Evolutionary conservation across 305 asterid species (phyloP).

Genomic region (Rubia tinctorum): DNA sequence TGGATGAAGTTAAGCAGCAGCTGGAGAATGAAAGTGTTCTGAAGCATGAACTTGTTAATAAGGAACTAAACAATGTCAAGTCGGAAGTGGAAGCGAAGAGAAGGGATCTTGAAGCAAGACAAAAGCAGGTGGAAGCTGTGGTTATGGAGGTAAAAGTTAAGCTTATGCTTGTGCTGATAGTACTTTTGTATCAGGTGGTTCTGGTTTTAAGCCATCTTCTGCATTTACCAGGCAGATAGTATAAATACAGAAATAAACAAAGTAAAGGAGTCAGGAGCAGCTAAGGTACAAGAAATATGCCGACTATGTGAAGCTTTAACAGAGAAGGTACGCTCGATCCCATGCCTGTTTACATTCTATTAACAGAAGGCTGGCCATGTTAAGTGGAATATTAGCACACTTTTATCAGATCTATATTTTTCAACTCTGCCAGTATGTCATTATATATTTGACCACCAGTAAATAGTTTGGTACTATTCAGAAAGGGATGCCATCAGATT

Average conservation of each 20-base stretch:
- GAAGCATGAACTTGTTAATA: conserved; percentile 40
- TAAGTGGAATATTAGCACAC: background rate
- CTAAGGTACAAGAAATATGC: conserved; percentile 46
- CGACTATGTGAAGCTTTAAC: conserved; percentile 56
- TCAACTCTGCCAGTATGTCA: background rate
- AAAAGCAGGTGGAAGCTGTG: conserved; percentile 54
- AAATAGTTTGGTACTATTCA: background rate
- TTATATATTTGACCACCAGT: background rate
- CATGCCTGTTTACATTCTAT: background rate
- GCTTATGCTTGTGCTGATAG: conserved; percentile 7
- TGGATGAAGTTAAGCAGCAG: conserved; percentile 51
- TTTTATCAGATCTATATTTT: background rate
- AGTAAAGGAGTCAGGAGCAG: conserved; percentile 54
- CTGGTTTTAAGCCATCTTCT: conserved; percentile 12
- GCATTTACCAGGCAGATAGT: conserved; percentile 46
- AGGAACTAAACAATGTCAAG: conserved; percentile 60
- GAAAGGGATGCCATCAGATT: background rate
- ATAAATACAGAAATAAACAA: conserved; percentile 36
- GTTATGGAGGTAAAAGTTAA: conserved; percentile 51
- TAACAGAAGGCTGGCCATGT: background rate
- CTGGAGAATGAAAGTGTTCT: conserved; percentile 55
- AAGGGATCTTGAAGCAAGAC: conserved; percentile 45
- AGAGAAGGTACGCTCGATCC: conserved; percentile 44
- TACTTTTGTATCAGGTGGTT: conserved; percentile 13
- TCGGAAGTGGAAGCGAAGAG: conserved; percentile 57